Conservation (phyloP, 345 rosid genomes). For the Clarkia xantiana region DNA sequence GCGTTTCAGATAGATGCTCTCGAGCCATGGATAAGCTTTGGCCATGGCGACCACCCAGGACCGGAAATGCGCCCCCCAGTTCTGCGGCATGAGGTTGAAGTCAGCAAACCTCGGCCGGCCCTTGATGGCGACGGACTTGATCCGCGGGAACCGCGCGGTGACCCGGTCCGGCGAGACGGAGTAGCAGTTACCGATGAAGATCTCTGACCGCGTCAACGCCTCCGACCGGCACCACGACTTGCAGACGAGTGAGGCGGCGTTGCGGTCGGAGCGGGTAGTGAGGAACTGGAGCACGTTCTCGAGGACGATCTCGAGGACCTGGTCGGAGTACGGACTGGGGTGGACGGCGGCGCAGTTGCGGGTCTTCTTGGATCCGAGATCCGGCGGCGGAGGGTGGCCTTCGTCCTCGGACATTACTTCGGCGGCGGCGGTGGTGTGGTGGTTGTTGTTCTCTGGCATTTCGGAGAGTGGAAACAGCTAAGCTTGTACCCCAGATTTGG, state of each 20-base stretch:
- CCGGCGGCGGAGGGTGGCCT: constrained; percentile 4
- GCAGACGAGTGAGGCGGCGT: constrained; percentile 79
- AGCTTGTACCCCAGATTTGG: constrained; percentile 7
- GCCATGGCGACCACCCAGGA: constrained; percentile 52
- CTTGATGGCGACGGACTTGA: constrained; percentile 47
- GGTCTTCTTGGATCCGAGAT: constrained; percentile 6
- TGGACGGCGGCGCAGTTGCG: constrained; percentile 6
- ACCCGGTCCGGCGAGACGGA: constrained; percentile 56
- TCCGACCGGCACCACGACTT: constrained; percentile 70
- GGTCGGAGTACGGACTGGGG: constrained; percentile 15
- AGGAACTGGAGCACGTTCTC: constrained; percentile 78
- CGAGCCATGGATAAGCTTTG: constrained; percentile 62
- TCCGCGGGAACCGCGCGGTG: constrained; percentile 42
- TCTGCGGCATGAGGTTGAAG: constrained; percentile 68
- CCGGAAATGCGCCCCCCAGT: constrained; percentile 68
- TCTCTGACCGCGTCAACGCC: constrained; percentile 58
- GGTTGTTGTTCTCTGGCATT: constrained; percentile 7
- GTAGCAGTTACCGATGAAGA: constrained; percentile 80
- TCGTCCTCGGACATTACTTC: constrained; percentile 8
- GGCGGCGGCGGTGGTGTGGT: background rate
- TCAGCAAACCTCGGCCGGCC: constrained; percentile 93
- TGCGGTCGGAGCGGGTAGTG: constrained; percentile 59
- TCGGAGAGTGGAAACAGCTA: background rate
- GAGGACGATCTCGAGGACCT: constrained; percentile 69
- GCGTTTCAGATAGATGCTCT: constrained; percentile 61